Evolutionary conservation across 805 yeast genomes (phyloP).

Genomic region (Ogataea methanolica): DNA sequence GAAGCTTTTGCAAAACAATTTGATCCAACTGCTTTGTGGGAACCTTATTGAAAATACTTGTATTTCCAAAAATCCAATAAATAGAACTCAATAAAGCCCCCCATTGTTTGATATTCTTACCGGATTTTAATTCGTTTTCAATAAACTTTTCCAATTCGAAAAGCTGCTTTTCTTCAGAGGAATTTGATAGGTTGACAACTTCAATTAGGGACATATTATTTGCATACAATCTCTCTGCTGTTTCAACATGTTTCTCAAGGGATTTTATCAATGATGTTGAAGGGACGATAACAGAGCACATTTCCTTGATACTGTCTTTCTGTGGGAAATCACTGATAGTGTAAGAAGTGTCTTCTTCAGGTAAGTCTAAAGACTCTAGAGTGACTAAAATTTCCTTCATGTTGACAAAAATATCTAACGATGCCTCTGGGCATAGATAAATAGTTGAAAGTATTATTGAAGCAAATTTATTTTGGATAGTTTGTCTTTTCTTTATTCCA

Average conservation of each 20-base stretch:
- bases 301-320: not conserved
- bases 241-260: slow-evolving; percentile 20
- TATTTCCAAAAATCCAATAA: slow-evolving; percentile 23
- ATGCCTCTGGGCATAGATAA: slow-evolving; percentile 22
- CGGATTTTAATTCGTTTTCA: slow-evolving; percentile 19
- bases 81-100: slow-evolving; percentile 22
- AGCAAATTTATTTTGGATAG: slow-evolving; percentile 12
- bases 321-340: not conserved
- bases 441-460: slow-evolving; percentile 16
- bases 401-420: slow-evolving; percentile 18
- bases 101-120: slow-evolving; percentile 21
- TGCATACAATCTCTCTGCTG: slow-evolving; percentile 25
- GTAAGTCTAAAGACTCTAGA: slow-evolving; percentile 10
- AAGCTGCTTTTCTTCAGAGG: slow-evolving; percentile 16
- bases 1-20: slow-evolving; percentile 17
- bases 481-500: slow-evolving; percentile 1
- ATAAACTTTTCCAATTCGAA: slow-evolving; percentile 23
- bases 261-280: slow-evolving; percentile 11
- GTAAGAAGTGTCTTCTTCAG: not conserved
- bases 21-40: slow-evolving; percentile 16
- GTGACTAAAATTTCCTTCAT: slow-evolving; percentile 24
- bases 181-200: slow-evolving; percentile 17
- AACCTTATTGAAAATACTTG: slow-evolving; percentile 24
- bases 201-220: slow-evolving; percentile 24
- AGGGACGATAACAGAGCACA: slow-evolving; percentile 7